Conservation (phyloP, 352 stramenopile genomes). For the Pythium myriotylum region DNA sequence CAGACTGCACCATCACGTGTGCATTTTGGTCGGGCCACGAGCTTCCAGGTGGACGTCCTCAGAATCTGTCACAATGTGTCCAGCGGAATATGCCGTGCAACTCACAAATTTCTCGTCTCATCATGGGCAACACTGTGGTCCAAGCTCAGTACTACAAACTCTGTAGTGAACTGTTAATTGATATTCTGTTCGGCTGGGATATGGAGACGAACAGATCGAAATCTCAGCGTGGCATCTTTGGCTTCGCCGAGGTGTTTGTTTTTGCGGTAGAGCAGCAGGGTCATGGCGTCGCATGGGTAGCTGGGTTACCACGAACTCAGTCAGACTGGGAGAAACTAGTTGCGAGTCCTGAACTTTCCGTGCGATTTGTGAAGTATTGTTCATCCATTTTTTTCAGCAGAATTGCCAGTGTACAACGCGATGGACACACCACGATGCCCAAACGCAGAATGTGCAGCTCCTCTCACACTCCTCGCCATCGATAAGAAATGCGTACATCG, state of each 20-base stretch:
- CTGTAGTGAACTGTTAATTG: conserved; percentile 16
- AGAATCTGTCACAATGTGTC: background rate
- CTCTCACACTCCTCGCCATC: too few species aligned
- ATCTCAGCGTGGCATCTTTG: conserved; percentile 26
- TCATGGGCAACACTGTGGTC: conserved; percentile 22
- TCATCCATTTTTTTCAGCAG: conserved; percentile 24
- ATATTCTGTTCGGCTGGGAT: conserved; percentile 23
- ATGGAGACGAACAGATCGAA: conserved; percentile 22
- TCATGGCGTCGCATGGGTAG: conserved; percentile 29
- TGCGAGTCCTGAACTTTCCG: background rate
- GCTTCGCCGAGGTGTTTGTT: conserved; percentile 21
- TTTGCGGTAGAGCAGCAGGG: conserved; percentile 33
- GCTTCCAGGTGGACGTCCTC: conserved; percentile 13
- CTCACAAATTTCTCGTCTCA: conserved; percentile 12
- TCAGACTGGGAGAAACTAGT: conserved; percentile 26
- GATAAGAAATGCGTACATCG: conserved; percentile 18
- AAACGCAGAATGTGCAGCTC: too few species aligned
- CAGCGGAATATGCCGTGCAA: conserved; percentile 18
- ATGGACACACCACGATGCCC: conserved; percentile 4
- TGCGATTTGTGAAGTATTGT: conserved; percentile 26
- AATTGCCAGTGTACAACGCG: conserved; percentile 20
- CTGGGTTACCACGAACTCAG: conserved; percentile 26
- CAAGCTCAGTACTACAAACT: conserved; percentile 22
- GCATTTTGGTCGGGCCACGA: conserved; percentile 26
- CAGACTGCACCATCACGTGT: conserved; percentile 25